phyloP scores from a whole-genome alignment of 495 filamentous ascomycete genomes.

The Trichoderma orchidacearum region DNA sequence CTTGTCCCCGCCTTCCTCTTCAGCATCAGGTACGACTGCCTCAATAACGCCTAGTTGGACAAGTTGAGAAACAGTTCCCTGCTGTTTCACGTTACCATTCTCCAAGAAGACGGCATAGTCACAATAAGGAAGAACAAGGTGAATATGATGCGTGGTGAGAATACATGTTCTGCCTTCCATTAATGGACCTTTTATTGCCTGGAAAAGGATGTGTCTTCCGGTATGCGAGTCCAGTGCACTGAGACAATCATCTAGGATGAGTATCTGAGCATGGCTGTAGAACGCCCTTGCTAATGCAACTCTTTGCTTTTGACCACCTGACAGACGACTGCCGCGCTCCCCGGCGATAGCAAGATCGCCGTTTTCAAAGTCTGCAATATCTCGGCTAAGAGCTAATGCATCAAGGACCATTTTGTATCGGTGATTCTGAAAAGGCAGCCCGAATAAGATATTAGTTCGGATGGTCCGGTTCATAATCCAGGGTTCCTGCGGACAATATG shows the following conservation, averaged over 20 bases:
- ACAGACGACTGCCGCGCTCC: constrained; percentile 93
- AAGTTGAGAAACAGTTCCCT: constrained; percentile 63
- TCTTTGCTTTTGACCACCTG: constrained; percentile 93
- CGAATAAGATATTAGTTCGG: constrained; percentile 91
- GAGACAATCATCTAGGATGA: constrained; percentile 88
- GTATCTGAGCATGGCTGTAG: constrained; percentile 78
- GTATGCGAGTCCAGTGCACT: constrained; percentile 97
- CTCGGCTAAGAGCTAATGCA: constrained; percentile 85
- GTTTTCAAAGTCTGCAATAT: constrained; percentile 80
- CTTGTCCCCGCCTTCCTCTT: constrained; percentile 33
- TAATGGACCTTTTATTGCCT: constrained; percentile 77
- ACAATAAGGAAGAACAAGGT: constrained; percentile 64
- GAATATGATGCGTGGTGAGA: constrained; percentile 85
- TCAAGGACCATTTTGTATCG: constrained; percentile 79
- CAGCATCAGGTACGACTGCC: constrained; percentile 55
- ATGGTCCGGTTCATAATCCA: constrained; percentile 96
- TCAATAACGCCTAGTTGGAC: constrained; percentile 73
- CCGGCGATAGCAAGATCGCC: constrained; percentile 92
- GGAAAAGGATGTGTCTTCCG: constrained; percentile 92
- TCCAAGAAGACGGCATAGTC: constrained; percentile 72
- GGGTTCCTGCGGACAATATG: constrained; percentile 93
- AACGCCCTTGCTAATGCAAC: constrained; percentile 89
- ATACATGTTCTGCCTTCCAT: constrained; percentile 88
- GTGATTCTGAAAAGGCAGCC: constrained; percentile 63
- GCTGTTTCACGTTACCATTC: constrained; percentile 66